These are phyloP conservation scores for Gentiana straminea DNA, from an alignment of 257 asterid species.

Conservation along the genomic window DNA sequence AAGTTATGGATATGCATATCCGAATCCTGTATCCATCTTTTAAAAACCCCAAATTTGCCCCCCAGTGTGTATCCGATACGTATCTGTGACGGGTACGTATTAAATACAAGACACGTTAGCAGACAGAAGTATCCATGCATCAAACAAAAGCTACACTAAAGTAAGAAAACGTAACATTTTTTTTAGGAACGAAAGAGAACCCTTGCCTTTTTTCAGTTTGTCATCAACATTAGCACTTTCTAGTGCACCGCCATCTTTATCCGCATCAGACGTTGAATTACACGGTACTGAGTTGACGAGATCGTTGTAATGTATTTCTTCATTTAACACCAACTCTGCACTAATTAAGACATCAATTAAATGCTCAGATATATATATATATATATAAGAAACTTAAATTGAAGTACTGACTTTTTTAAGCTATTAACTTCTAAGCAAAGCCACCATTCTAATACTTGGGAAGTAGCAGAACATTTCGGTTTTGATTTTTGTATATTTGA, in stretches of 20 bases:
- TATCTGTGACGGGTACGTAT: background rate
- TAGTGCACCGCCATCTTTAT: slow-evolving; percentile 16
- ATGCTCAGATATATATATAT: slow-evolving; percentile 3
- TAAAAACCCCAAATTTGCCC: too few relatives aligned
- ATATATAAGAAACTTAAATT: too few relatives aligned
- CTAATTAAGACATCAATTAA: slow-evolving; percentile 32
- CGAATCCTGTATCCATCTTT: too few relatives aligned
- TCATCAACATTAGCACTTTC: slow-evolving; percentile 19
- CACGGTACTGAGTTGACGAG: slow-evolving; percentile 47
- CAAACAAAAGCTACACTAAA: background rate
- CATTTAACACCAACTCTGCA: slow-evolving; percentile 73
- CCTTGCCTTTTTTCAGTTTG: slow-evolving; percentile 33
- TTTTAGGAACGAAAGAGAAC: background rate
- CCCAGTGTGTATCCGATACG: too few relatives aligned
- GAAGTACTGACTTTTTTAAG: background rate
- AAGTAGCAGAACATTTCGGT: too few relatives aligned
- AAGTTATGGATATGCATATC: too few relatives aligned
- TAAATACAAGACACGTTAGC: too few relatives aligned
- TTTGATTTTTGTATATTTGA: too few relatives aligned
- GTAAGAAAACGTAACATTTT: too few relatives aligned
- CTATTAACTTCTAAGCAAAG: background rate
- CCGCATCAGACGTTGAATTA: slow-evolving; percentile 20
- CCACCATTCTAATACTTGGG: too few relatives aligned
- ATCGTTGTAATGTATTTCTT: slow-evolving; percentile 82
- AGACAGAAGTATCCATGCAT: background rate